Evolutionary conservation across 352 stramenopile genomes (phyloP).

Genomic region (Phytophthora sp.): DNA sequence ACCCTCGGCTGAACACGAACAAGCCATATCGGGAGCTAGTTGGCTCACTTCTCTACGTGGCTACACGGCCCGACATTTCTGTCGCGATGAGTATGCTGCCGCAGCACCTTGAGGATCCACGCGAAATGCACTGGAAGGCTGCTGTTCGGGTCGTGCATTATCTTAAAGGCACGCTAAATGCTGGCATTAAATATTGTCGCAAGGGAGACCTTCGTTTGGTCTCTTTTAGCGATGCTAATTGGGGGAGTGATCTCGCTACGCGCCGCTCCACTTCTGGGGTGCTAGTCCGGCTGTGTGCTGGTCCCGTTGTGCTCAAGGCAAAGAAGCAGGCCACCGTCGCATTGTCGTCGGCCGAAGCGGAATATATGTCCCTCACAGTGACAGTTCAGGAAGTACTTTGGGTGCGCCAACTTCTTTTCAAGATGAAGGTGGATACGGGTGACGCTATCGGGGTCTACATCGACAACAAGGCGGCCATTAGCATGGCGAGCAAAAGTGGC

Average conservation of each 20-base stretch:
- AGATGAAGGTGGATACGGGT: neutral
- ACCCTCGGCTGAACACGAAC: neutral
- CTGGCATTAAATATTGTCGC: neutral
- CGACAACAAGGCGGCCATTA: conserved; percentile 22
- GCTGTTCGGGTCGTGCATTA: conserved; percentile 4
- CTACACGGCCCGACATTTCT: conserved; percentile 25
- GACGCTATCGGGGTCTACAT: conserved; percentile 1
- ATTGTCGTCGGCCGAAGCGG: conserved; percentile 7
- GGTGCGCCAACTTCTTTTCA: conserved; percentile 7
- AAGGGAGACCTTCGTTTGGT: neutral
- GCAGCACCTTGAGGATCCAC: conserved; percentile 12
- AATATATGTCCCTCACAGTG: conserved; percentile 3
- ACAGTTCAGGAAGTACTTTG: conserved; percentile 12
- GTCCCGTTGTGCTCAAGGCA: conserved; percentile 7
- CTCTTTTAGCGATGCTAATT: neutral
- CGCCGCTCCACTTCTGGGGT: conserved; percentile 6
- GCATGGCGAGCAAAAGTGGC: conserved; percentile 5
- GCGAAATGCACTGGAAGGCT: conserved; percentile 21
- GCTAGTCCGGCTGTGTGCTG: neutral
- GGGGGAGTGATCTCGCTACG: conserved; percentile 2
- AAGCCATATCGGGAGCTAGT: conserved; percentile 17
- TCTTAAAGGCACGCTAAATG: conserved; percentile 9
- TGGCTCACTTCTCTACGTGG: conserved; percentile 29
- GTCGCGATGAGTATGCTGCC: conserved; percentile 7
- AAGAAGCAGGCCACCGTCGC: conserved; percentile 16